phyloP scores from a whole-genome alignment of 305 asterid species.

The Monarda citriodora region DNA sequence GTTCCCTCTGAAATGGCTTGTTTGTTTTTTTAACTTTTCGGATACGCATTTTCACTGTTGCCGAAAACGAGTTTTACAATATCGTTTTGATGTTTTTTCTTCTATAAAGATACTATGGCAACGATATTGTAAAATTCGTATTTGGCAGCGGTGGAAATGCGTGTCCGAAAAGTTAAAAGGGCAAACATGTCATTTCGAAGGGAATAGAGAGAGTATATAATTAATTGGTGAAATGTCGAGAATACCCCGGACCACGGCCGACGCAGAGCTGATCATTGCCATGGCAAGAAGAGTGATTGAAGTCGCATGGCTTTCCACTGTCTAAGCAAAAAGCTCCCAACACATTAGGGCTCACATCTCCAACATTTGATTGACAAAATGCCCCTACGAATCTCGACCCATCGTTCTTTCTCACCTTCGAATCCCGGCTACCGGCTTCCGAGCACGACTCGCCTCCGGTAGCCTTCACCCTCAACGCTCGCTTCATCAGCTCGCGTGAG shows the following conservation, averaged over 20 bases:
- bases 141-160: too few relatives aligned
- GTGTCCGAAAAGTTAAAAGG: too few relatives aligned
- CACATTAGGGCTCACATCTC: conserved; percentile 67
- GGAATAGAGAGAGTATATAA: too few relatives aligned
- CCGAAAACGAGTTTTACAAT: too few relatives aligned
- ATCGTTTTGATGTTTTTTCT: too few relatives aligned
- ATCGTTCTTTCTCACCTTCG: conserved; percentile 53
- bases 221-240: not conserved
- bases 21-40: too few relatives aligned
- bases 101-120: too few relatives aligned
- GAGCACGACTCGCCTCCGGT: conserved; percentile 49
- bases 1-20: too few relatives aligned
- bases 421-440: conserved; percentile 38
- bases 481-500: conserved; percentile 10
- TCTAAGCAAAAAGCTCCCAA: conserved; percentile 60
- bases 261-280: conserved; percentile 62
- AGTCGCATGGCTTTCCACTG: conserved; percentile 62
- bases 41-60: too few relatives aligned
- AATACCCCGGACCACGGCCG: conserved; percentile 68
- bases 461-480: conserved; percentile 32
- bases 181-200: too few relatives aligned
- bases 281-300: conserved; percentile 61
- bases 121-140: too few relatives aligned
- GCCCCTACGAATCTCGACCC: conserved; percentile 49
- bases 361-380: conserved; percentile 65